These are phyloP conservation scores for Candida odintsovae DNA, from an alignment of 805 yeast species.

Conservation along the genomic window DNA sequence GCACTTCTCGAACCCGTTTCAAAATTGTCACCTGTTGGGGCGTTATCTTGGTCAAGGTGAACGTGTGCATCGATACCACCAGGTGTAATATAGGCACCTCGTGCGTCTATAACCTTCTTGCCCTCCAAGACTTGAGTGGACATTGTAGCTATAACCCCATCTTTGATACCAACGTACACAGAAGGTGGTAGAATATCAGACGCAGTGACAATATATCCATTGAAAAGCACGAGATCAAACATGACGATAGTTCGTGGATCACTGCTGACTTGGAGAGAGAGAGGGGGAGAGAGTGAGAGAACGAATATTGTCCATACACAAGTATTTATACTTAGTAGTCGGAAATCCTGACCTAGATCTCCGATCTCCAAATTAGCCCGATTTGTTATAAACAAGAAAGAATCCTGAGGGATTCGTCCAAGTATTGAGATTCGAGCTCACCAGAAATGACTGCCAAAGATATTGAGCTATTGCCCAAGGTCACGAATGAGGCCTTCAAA, in stretches of 20 bases:
- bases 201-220: constrained; percentile 28
- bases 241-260: no score
- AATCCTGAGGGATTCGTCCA: no score
- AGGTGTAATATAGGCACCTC: constrained; percentile 43
- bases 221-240: constrained; percentile 24
- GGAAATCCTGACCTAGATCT: no score
- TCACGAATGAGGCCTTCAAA: constrained; percentile 1
- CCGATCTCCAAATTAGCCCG: not conserved
- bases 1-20: constrained; percentile 40
- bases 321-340: no score
- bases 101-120: constrained; percentile 34
- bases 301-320: no score
- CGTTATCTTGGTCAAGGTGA: constrained; percentile 41
- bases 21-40: constrained; percentile 38
- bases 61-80: constrained; percentile 49
- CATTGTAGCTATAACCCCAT: constrained; percentile 33
- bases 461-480: constrained; percentile 11
- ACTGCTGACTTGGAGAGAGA: no score
- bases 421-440: no score
- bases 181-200: constrained; percentile 28
- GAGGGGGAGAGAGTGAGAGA: no score
- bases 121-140: constrained; percentile 26
- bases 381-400: not conserved
- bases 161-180: constrained; percentile 35
- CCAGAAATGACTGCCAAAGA: constrained; percentile 10